Conservation (phyloP, 176 grass and related monocot species). For the Panicum miliaceum region DNA sequence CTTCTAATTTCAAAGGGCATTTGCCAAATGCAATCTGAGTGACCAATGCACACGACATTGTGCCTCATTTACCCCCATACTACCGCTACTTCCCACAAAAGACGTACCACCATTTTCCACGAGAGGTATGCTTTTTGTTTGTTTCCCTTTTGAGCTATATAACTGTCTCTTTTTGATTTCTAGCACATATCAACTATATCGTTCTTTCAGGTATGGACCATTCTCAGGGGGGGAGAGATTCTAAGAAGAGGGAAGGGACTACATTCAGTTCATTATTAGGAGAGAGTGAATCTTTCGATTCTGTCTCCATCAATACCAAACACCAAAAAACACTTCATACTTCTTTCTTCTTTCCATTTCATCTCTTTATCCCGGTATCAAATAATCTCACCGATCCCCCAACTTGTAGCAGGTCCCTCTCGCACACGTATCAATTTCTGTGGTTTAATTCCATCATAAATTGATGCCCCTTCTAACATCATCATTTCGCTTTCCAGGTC, state of each 20-base stretch:
- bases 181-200: not conserved
- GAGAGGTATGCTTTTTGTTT: conserved; percentile 52
- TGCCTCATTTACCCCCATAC: conserved; percentile 80
- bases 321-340: too few relatives aligned
- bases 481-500: conserved; percentile 51
- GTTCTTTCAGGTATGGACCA: conserved; percentile 77
- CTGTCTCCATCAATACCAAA: too few relatives aligned
- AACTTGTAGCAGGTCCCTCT: conserved; percentile 74
- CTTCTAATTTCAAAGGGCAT: conserved; percentile 52
- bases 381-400: too few relatives aligned
- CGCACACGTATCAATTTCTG: not conserved
- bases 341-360: too few relatives aligned
- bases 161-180: not conserved
- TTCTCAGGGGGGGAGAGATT: too few relatives aligned
- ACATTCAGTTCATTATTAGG: too few relatives aligned
- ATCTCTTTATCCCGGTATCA: too few relatives aligned
- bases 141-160: conserved; percentile 14
- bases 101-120: conserved; percentile 76
- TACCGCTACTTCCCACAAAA: conserved; percentile 69
- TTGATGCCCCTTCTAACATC: not conserved
- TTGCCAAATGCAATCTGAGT: conserved; percentile 65
- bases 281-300: too few relatives aligned
- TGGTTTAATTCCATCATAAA: not conserved
- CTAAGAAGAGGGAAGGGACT: too few relatives aligned
- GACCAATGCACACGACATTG: conserved; percentile 67